These are phyloP conservation scores for Ceraceosorus guamensis DNA, from an alignment of 1,284 basidiomycete species.

Conservation along the genomic window DNA sequence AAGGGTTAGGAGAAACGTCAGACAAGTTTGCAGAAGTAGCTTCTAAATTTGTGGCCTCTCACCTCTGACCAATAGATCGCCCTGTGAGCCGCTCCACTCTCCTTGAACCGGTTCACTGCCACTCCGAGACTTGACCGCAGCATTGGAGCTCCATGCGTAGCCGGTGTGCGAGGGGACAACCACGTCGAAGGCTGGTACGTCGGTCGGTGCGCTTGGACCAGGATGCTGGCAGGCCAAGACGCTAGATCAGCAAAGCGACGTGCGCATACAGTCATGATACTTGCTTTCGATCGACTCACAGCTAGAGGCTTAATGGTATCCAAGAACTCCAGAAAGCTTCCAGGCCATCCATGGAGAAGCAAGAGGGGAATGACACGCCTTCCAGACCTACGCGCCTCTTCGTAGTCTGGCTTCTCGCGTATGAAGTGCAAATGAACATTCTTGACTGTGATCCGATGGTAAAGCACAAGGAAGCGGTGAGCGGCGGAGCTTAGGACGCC, in stretches of 20 bases:
- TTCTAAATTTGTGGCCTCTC: neutral
- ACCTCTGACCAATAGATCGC: conserved; percentile 3
- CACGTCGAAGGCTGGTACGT: conserved; percentile 36
- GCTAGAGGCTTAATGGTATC: conserved; percentile 2
- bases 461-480: too few species aligned
- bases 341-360: conserved; percentile 34
- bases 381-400: neutral
- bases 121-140: conserved; percentile 4
- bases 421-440: conserved; percentile 1
- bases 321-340: conserved; percentile 10
- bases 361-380: conserved; percentile 22
- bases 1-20: neutral
- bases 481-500: too few species aligned
- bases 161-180: conserved; percentile 45
- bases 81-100: conserved; percentile 16
- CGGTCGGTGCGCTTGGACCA: conserved; percentile 13
- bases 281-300: conserved; percentile 1
- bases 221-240: conserved; percentile 15
- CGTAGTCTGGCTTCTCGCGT: conserved; percentile 5
- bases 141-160: conserved; percentile 26
- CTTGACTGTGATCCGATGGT: neutral
- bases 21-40: neutral
- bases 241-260: conserved; percentile 24
- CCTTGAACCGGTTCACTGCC: conserved; percentile 7
- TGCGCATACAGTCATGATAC: conserved; percentile 25